A percentile compares a stretch with the other conserved stretches of the same genome.
These are phyloP conservation scores for Friedmanniomyces simplex DNA, from an alignment of 495 filamentous ascomycete genomes.

Conservation along the genomic window DNA sequence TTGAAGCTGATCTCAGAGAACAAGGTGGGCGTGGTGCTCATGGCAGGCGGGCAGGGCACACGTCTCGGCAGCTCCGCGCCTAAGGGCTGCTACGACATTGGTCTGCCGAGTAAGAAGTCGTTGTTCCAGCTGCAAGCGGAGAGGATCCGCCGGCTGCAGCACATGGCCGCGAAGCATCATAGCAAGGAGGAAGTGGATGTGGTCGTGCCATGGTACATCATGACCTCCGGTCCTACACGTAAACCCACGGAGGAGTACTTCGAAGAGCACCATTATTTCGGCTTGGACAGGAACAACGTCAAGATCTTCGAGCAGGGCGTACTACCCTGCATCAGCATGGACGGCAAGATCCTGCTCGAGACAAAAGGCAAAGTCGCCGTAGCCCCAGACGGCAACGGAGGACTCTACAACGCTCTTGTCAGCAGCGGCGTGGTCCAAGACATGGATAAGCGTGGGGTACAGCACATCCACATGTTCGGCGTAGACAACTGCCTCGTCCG, in stretches of 20 bases:
- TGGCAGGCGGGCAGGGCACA: constrained; percentile 96
- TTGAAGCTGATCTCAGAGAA: constrained; percentile 76
- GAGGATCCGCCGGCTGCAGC: constrained; percentile 78
- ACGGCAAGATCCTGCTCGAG: constrained; percentile 93
- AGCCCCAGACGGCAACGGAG: constrained; percentile 96
- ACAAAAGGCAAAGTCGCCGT: constrained; percentile 86
- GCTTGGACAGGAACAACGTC: constrained; percentile 73
- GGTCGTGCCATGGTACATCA: constrained; percentile 94
- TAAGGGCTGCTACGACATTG: constrained; percentile 95
- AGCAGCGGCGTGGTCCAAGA: constrained; percentile 73
- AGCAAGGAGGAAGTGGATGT: constrained; percentile 42
- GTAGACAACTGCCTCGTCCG: constrained; percentile 99
- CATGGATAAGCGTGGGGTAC: constrained; percentile 77
- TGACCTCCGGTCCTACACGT: constrained; percentile 96
- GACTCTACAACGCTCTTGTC: constrained; percentile 87
- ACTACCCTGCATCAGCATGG: constrained; percentile 92
- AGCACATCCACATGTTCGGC: constrained; percentile 96
- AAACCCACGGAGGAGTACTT: constrained; percentile 90
- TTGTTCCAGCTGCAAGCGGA: constrained; percentile 97
- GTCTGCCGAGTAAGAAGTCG: constrained; percentile 80
- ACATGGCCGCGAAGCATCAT: constrained; percentile 62
- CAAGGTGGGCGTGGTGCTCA: constrained; percentile 88
- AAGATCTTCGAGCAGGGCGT: constrained; percentile 95
- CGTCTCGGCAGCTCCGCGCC: constrained; percentile 87
- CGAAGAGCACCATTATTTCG: constrained; percentile 79